Evolutionary conservation across 352 stramenopile species (phyloP).

Genomic region (Globisporangium paddicum): DNA sequence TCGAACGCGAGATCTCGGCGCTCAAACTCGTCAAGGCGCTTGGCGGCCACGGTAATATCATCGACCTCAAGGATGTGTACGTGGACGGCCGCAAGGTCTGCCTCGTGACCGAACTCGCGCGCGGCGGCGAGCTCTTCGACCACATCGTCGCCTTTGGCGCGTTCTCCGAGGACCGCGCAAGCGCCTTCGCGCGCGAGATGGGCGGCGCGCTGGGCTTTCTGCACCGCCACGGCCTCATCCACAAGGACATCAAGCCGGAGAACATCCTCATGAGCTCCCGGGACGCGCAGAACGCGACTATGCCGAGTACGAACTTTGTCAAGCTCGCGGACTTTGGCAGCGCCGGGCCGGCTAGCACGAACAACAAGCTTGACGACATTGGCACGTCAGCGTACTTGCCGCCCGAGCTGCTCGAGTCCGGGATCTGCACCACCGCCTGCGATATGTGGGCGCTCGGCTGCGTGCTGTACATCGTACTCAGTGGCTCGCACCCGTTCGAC

Average conservation of each 20-base stretch:
- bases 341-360: slow-evolving; percentile 39
- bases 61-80: slow-evolving; percentile 81
- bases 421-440: slow-evolving; percentile 50
- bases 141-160: slow-evolving; percentile 73
- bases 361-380: slow-evolving; percentile 45
- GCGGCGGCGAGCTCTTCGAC: slow-evolving; percentile 89
- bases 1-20: slow-evolving; percentile 69
- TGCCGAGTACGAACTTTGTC: slow-evolving; percentile 16
- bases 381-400: slow-evolving; percentile 68
- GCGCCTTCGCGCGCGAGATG: slow-evolving; percentile 48
- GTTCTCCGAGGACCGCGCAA: slow-evolving; percentile 46
- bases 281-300: background rate
- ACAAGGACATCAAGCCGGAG: slow-evolving; percentile 84
- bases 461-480: slow-evolving; percentile 94
- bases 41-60: slow-evolving; percentile 83
- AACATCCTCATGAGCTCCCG: slow-evolving; percentile 50
- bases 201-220: slow-evolving; percentile 62
- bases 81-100: slow-evolving; percentile 72
- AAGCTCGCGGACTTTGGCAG: slow-evolving; percentile 83
- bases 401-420: slow-evolving; percentile 52
- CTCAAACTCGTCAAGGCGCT: slow-evolving; percentile 69
- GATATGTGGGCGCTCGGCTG: slow-evolving; percentile 88
- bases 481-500: slow-evolving; percentile 91
- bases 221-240: slow-evolving; percentile 62
- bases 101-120: slow-evolving; percentile 85